Base-by-base conservation (phyloP, 192 early-diverging fungal species). In the Funneliformis mosseae region DNA sequence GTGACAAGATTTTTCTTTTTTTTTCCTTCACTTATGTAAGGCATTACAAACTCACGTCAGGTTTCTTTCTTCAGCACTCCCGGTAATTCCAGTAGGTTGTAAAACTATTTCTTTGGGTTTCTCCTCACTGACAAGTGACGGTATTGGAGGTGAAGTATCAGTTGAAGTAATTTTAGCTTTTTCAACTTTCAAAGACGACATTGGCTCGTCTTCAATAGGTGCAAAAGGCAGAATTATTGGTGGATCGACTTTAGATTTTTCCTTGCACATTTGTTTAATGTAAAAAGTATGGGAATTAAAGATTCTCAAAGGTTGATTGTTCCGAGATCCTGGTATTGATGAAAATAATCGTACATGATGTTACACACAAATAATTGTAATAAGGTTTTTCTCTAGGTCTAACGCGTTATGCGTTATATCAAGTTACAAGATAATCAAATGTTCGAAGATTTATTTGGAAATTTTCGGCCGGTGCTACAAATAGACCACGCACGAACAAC, bases 31-130 rank as follows among this genome's bases (percentile, higher is more conserved):
- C 46, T 46, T 14, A 45, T 42, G 43, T 18, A 11, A 25, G 33
- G 12, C 10, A 48, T 50, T 7, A 55, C 7, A 59, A 68, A 78
- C 77, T 68, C 42, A 78, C 77, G 77, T 78, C 43, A 78, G 27
- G 28, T 78, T 78, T 55, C 64, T 78, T 68, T 78, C 77, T 50
- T 78, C 77, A 27, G 46, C 25, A 28, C 55, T 45, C 25, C 23
- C 27, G 41, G 12, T 77, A 7, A 12, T n/a, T 42, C 16, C 18
- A 63, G 21, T 77, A 77, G 33, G 76, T 50, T 74, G 42, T 23
- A 48, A 28, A 25, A 7, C 42, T 23, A 77, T 42, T 23, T 63
- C 60, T 64, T 46, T n/a, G 18, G 61, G 41, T 42, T 61, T 38
- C 14, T 33, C 55, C n/a, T 76, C 45, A 33, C 48, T 76, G 18